These are phyloP conservation scores for Pseudocercospora macadamiae DNA, from an alignment of 2,329 filamentous ascomycete genomes.

Conservation along the genomic window DNA sequence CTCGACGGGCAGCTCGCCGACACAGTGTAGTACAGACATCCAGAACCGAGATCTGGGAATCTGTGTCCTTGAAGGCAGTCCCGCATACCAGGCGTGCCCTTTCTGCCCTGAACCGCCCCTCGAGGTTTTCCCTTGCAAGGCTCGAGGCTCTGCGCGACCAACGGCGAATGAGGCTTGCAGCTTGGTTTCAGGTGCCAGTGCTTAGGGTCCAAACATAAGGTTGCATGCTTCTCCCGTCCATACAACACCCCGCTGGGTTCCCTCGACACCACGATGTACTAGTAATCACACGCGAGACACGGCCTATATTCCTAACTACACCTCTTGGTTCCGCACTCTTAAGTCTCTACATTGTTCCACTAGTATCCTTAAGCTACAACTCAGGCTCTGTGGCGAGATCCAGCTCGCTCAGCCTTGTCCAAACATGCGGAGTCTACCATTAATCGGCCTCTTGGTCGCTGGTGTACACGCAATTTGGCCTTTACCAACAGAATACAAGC, in stretches of 20 bases:
- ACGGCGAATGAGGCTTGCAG: conserved; percentile 15
- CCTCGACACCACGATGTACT: conserved; percentile 15
- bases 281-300: conserved; percentile 3
- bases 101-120: background rate
- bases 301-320: background rate
- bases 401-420: background rate
- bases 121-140: conserved; percentile 14
- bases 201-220: conserved; percentile 10
- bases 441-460: conserved; percentile 20
- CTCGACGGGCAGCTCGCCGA: background rate
- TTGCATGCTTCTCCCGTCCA: conserved; percentile 6
- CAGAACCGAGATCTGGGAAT: background rate
- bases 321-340: background rate
- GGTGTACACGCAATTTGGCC: conserved; percentile 48
- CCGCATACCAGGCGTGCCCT: background rate
- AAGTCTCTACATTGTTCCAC: background rate
- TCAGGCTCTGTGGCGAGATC: conserved; percentile 7
- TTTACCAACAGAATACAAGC: conserved; percentile 42
- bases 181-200: conserved; percentile 6
- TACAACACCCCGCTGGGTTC: conserved; percentile 5
- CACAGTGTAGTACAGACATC: background rate
- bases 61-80: background rate
- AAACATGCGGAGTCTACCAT: conserved; percentile 16
- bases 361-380: background rate
- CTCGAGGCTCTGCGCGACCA: conserved; percentile 5